phyloP scores from a whole-genome alignment of 768 basidiomycete genomes.

The Stropharia rugosoannulata region DNA sequence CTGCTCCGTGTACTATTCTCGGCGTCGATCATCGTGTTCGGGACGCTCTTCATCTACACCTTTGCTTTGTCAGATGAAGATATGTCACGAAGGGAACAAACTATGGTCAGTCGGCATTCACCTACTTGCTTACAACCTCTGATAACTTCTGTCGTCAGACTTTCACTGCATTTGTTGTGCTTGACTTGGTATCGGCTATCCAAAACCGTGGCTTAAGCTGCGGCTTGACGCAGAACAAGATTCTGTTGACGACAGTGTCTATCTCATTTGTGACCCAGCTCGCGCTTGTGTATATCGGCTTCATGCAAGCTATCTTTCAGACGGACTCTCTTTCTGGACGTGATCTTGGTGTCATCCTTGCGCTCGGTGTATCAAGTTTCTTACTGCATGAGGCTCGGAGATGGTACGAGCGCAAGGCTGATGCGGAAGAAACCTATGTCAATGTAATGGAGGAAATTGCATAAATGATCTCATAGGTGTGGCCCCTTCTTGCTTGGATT shows the following conservation, averaged over 20 bases:
- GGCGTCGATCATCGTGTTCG: constrained; percentile 86
- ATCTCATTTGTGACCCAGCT: constrained; percentile 85
- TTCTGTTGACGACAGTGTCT: constrained; percentile 87
- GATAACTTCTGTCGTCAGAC: constrained; percentile 54
- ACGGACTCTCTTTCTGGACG: constrained; percentile 72
- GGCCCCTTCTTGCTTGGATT: not conserved
- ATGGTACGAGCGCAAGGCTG: constrained; percentile 67
- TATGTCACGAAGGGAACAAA: constrained; percentile 88
- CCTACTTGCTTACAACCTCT: not conserved
- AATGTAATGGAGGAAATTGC: constrained; percentile 60
- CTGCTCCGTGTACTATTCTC: constrained; percentile 87
- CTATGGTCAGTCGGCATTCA: constrained; percentile 68
- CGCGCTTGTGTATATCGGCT: constrained; percentile 83
- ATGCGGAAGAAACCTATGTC: constrained; percentile 51
- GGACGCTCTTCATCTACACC: constrained; percentile 85
- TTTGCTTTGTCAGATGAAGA: constrained; percentile 81
- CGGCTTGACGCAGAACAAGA: constrained; percentile 79
- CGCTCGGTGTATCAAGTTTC: constrained; percentile 65
- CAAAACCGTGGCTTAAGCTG: constrained; percentile 93
- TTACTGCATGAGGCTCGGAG: constrained; percentile 76
- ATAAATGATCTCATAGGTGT: constrained; percentile 19
- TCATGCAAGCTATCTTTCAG: constrained; percentile 92
- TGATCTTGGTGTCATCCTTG: constrained; percentile 72
- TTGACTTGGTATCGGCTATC: constrained; percentile 92
- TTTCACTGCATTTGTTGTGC: constrained; percentile 95